phyloP scores from a whole-genome alignment of 306 rosid genomes.

The Fagus crenata region DNA sequence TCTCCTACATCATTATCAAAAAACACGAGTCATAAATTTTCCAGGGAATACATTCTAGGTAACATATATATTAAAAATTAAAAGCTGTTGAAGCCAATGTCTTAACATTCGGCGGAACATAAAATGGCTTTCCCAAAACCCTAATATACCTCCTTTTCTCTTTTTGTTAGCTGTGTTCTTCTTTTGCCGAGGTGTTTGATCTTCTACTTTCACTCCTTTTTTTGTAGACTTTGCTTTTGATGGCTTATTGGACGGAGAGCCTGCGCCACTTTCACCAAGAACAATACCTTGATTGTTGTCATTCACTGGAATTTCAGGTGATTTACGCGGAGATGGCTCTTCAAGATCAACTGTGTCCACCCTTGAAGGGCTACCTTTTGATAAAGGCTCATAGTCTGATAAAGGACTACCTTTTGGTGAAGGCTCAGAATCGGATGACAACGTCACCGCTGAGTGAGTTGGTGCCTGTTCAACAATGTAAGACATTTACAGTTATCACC shows the following conservation, averaged over 20 bases:
- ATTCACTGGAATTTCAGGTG: conserved; percentile 29
- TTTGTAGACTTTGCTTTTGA: conserved; percentile 30
- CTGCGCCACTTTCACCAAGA: conserved; percentile 28
- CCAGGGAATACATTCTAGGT: conserved; percentile 13
- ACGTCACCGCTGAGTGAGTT: conserved; percentile 38
- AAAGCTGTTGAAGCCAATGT: neutral
- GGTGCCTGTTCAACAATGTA: conserved; percentile 53
- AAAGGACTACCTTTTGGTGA: conserved; percentile 44
- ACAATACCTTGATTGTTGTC: conserved; percentile 23
- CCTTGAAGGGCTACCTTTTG: conserved; percentile 31
- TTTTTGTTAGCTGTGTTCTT: conserved; percentile 40
- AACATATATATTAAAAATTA: neutral
- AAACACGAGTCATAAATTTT: conserved; percentile 3
- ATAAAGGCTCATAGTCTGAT: conserved; percentile 55
- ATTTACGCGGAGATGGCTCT: conserved; percentile 40
- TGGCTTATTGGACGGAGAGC: conserved; percentile 35
- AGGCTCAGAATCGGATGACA: conserved; percentile 66
- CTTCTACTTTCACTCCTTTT: conserved; percentile 33
- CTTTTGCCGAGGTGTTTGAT: conserved; percentile 25
- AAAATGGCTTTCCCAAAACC: conserved; percentile 10
- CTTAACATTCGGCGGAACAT: conserved; percentile 15
- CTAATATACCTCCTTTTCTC: conserved; percentile 44
- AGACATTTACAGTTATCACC: conserved; percentile 6
- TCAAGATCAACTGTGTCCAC: conserved; percentile 35
- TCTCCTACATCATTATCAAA: conserved; percentile 46